Base-by-base conservation (phyloP, 768 basidiomycete genomes). In the Dictyophora rubrovolvata region DNA sequence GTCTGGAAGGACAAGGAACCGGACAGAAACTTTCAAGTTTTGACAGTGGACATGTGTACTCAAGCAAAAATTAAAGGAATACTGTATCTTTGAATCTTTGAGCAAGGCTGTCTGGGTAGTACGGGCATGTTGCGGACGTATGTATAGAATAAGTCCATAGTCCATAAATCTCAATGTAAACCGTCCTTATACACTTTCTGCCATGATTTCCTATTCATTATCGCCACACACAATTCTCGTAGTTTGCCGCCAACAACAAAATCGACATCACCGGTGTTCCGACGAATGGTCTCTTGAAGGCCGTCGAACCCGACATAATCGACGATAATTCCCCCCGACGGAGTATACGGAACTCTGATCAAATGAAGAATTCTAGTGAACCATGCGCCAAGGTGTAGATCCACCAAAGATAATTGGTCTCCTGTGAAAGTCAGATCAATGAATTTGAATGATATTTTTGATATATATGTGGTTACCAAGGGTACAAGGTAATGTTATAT, bases 381-480 rank as follows among this genome's bases (percentile, higher is more conserved):
- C 89, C 89, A 94, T 23, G 81, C 83, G 9, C 81, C 83, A 18
- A 92, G 77, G 66, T 92, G 90, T 57, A 92, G 72, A 67, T 93
- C 92, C 14, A 85, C 87, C 51, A 90, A 71, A 6, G 86, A 89
- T 64, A 91, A 69, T 63, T 93, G 89, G 65, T 93, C 90, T 17
- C 91, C 91, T 88, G 35, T 9, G 9, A 36, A 23, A 51, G 35
- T 34, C 16, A 37, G 17, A 63, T 35, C 9, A 11, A 61, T 53
- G 22, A 60, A 23, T 47, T 49, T n/a, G n/a, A 37, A 49, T 42
- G 34, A 22, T 11, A 28, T 51, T 7, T 18, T 10, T 10, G 35
- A 23, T 21, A 18, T 10, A 46, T n/a, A 33, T 17, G 37, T 47
- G 67, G 79, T 54, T 66, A 86, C 87, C 87, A 21, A 87, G 78